Conservation (phyloP, 2,329 filamentous ascomycete genomes). For the Trichophyton mentagrophytes region DNA sequence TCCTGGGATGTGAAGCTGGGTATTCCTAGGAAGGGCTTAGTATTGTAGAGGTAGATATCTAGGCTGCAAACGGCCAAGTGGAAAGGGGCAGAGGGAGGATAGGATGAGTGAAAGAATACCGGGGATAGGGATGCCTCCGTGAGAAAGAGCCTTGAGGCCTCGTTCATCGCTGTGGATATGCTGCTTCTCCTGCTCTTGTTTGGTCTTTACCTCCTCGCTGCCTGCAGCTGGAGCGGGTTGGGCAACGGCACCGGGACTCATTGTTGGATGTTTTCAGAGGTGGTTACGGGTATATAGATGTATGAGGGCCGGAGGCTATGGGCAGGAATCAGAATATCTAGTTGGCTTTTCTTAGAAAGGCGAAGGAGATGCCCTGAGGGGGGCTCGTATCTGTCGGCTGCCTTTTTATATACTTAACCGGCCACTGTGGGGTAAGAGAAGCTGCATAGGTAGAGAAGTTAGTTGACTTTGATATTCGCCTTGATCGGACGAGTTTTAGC, state of each 20-base stretch:
- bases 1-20: slow-evolving; percentile 22
- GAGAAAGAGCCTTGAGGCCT: slow-evolving; percentile 18
- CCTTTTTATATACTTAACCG: neutral
- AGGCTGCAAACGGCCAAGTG: too few relatives aligned
- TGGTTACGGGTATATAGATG: neutral
- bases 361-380: neutral
- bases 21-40: slow-evolving; percentile 10
- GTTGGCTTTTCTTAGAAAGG: neutral
- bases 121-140: slow-evolving; percentile 13
- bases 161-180: slow-evolving; percentile 18
- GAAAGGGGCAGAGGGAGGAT: neutral
- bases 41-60: neutral
- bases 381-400: neutral
- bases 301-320: neutral
- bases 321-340: neutral
- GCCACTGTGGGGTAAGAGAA: neutral
- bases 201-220: slow-evolving; percentile 10
- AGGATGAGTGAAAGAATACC: neutral
- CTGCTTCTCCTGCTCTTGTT: slow-evolving; percentile 5
- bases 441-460: neutral
- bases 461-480: neutral
- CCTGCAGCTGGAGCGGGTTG: slow-evolving; percentile 9
- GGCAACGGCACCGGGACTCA: slow-evolving; percentile 15
- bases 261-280: neutral
- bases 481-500: neutral